Evolutionary conservation across 164 flowering plant species (phyloP), one percentile per base, ranked within the genome.

Genomic region (Chimonanthus praecox): DNA sequence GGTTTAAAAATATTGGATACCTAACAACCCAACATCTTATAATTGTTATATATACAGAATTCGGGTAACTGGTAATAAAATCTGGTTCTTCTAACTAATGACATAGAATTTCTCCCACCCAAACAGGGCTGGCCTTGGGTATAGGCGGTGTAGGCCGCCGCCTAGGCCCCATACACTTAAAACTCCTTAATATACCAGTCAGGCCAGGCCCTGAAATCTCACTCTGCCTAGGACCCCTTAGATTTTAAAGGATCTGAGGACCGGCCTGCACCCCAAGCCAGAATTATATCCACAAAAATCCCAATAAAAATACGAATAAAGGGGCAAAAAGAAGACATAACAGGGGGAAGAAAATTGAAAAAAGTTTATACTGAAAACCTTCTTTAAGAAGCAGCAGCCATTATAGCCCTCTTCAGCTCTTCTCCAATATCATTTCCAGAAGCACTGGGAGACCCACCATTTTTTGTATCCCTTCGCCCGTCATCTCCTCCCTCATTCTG

Each of bases 341-440:
- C 9, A 49, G 6, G n/a, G 15, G 3, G 60, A 54, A n/a, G 16
- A 54, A 5, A 54, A 54, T 13, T 2, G 15, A 2, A 11, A 54
- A 51, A 6, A 54, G 60, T 7, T 54, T 5, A n/a, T n/a, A 54
- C 68, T 65, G 47, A 65, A 65, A 65, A 11, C 70, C 69, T 20
- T 7, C 43, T 10, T n/a, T 47, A 68, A n/a, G 71, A 45, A 71
- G 94, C 75, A 77, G 94, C 91, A 75, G 94, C 94, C 81, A 75
- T 83, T 49, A 94, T 88, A 73, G 96, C 93, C 80, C 77, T 90
- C 82, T 88, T 86, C 87, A 92, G 81, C 83, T 90, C 92, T 67
- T 81, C 87, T 75, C 85, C 94, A 64, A 89, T 73, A 73, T 87
- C 91, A 46, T 65, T 78, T 6, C 66, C 78, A 20, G 70, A 47